These are phyloP conservation scores for Ophiostoma fasciatum DNA, from an alignment of 2,329 filamentous ascomycete species.

Conservation along the genomic window DNA sequence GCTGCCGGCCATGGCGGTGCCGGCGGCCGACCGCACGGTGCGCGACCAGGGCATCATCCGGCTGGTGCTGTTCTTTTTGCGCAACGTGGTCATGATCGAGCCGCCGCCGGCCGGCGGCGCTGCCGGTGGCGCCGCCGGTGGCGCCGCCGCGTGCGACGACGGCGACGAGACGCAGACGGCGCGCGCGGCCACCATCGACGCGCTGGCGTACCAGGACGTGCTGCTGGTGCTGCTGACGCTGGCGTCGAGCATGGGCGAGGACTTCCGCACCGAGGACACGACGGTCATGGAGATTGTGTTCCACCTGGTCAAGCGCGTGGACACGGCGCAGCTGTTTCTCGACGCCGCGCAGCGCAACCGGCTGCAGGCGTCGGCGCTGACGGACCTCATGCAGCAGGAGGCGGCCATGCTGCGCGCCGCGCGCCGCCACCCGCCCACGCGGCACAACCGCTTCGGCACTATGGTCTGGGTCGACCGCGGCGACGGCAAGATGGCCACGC, in stretches of 20 bases:
- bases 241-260: constrained; percentile 83
- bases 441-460: constrained; percentile 88
- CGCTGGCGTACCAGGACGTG: constrained; percentile 82
- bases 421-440: constrained; percentile 62
- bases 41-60: constrained; percentile 89
- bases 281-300: constrained; percentile 86
- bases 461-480: constrained; percentile 94
- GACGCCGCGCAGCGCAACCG: constrained; percentile 55
- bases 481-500: constrained; percentile 67
- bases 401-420: constrained; percentile 66
- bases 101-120: constrained; percentile 55
- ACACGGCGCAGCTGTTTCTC: constrained; percentile 74
- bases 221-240: constrained; percentile 74
- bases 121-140: too few relatives aligned
- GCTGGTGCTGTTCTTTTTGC: constrained; percentile 73
- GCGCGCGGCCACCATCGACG: constrained; percentile 73
- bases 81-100: constrained; percentile 76
- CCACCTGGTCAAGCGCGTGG: constrained; percentile 80
- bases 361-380: constrained; percentile 58
- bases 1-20: constrained; percentile 70
- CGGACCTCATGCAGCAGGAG: constrained; percentile 64
- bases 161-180: constrained; percentile 86
- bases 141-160: too few relatives aligned
- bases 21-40: constrained; percentile 57
- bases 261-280: constrained; percentile 80